Evolutionary conservation across 75 land plant genomes (phyloP), one percentile per base, ranked within the genome.

Genomic region (Picea glauca): DNA sequence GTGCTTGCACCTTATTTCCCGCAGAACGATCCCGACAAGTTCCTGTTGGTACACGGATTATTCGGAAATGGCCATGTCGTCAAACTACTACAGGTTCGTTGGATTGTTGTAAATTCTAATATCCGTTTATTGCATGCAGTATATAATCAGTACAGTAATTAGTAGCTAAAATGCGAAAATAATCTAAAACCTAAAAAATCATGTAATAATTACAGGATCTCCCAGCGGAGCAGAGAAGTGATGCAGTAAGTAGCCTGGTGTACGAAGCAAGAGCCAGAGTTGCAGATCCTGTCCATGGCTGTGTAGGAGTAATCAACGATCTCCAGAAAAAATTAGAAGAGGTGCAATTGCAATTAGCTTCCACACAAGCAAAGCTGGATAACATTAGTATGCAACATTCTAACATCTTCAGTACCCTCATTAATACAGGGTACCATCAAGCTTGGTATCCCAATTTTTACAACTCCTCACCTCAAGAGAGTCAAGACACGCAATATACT

Each of bases 1-100:
- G 80, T 82, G 8, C 76, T 91, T 17, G 88, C 93, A 5, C 91
- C 91, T 0, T 91, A 87, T 81, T 91, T 91, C 76, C 93, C 93
- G 2, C 62, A 87, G 1, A 81, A 64, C 61, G 75, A 87, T 80
- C 83, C 76, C 2, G 68, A 62, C 60, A 78, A 80, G 56, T 91
- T 89, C 59, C 80, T 63, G 40, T 87, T 85, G 58, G 91, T 88
- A 26, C 89, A 91, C 83, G 78, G 74, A 65, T 81, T 89, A 33
- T 91, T 85, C 61, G 93, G 93, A 4, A 86, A 89, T 13, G 82
- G 85, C 84, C 89, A 91, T 81, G 85, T 87, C 9, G 21, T 77
- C 60, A 84, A 85, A 65, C 82, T 88, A 56, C 81, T 90, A 58
- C 79, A 83, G 32, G 70, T 35, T 38, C 40, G 5, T 38, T 38